Percentiles rank a stretch among this genome's conserved stretches.
These are phyloP conservation scores for Pseudonectria foliicola DNA, from an alignment of 2,329 filamentous ascomycete species.

Conservation along the genomic window DNA sequence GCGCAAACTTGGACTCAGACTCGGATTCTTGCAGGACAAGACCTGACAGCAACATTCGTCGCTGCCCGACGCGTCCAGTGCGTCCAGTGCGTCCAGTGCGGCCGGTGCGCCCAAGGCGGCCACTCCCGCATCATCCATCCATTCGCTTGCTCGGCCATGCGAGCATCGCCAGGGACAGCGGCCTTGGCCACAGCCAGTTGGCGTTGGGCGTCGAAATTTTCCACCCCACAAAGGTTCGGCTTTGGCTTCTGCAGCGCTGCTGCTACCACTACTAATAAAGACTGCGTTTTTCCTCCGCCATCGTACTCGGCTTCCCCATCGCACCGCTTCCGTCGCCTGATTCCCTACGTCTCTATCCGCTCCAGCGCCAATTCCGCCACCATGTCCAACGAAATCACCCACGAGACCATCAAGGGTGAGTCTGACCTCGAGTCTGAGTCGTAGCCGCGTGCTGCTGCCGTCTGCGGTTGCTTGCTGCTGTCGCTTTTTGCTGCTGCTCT, in stretches of 20 bases:
- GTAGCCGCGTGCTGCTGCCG: too few species aligned
- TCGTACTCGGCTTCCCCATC: slow-evolving; percentile 6
- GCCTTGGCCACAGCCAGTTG: slow-evolving; percentile 1
- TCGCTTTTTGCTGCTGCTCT: background rate
- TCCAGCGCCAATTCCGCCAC: slow-evolving; percentile 24
- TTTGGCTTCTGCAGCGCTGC: background rate
- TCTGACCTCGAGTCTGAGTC: slow-evolving; percentile 13
- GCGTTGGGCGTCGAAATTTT: slow-evolving; percentile 20
- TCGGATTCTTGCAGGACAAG: too few species aligned
- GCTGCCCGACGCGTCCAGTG: too few species aligned
- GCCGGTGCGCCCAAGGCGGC: too few species aligned
- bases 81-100: too few species aligned
- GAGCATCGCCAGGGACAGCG: slow-evolving; percentile 14
- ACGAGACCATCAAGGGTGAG: slow-evolving; percentile 71
- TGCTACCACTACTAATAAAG: too few species aligned
- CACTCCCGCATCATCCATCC: too few species aligned
- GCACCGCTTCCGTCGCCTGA: slow-evolving; percentile 1
- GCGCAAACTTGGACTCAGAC: too few species aligned
- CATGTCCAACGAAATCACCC: slow-evolving; percentile 61
- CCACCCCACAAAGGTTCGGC: slow-evolving; percentile 16
- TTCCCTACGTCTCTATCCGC: slow-evolving; percentile 6
- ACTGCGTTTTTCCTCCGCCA: slow-evolving; percentile 12
- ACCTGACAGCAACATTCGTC: too few species aligned
- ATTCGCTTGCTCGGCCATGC: slow-evolving; percentile 18
- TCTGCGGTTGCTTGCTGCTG: too few species aligned